Evolutionary conservation across 225 moss, liverwort and hornwort species (phyloP).

Genomic region (Pleurozium schreberi): DNA sequence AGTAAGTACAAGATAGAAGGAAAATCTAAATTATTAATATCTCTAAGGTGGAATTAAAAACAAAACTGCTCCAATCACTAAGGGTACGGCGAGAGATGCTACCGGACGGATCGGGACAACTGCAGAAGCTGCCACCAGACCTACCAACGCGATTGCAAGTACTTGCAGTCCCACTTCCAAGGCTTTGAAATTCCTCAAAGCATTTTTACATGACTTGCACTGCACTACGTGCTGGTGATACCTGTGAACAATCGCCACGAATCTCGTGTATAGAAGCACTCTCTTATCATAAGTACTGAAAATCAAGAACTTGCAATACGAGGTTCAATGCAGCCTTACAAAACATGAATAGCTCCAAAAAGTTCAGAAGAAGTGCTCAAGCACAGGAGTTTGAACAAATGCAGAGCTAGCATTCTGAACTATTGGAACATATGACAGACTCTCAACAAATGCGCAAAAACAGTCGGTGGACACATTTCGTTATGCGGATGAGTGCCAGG

Average conservation of each 20-base stretch:
- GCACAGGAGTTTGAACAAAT: not conserved
- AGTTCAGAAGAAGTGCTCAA: not conserved
- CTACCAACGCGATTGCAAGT: constrained; percentile 43
- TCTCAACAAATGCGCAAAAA: not conserved
- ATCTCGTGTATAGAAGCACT: not conserved
- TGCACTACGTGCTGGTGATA: constrained; percentile 17
- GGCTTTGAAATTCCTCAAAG: constrained; percentile 14
- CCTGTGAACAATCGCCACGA: constrained; percentile 3
- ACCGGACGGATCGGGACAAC: constrained; percentile 12
- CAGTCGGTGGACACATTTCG: not conserved
- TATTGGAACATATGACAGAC: not conserved
- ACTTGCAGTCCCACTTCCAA: constrained; percentile 35
- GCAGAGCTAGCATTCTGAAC: not conserved
- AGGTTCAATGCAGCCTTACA: not conserved
- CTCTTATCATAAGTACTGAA: not conserved
- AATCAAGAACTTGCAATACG: not conserved
- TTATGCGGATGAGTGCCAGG: not conserved
- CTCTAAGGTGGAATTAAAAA: too few relatives aligned
- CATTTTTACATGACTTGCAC: constrained; percentile 33
- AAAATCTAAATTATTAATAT: too few relatives aligned
- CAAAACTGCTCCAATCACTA: constrained; percentile 35
- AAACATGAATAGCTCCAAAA: not conserved
- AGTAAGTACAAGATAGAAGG: too few relatives aligned
- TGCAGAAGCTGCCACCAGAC: constrained; percentile 41
- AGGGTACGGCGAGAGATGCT: constrained; percentile 23